phyloP scores from a whole-genome alignment of 2,329 filamentous ascomycete species.

The Phaeophleospora eucalypticola region DNA sequence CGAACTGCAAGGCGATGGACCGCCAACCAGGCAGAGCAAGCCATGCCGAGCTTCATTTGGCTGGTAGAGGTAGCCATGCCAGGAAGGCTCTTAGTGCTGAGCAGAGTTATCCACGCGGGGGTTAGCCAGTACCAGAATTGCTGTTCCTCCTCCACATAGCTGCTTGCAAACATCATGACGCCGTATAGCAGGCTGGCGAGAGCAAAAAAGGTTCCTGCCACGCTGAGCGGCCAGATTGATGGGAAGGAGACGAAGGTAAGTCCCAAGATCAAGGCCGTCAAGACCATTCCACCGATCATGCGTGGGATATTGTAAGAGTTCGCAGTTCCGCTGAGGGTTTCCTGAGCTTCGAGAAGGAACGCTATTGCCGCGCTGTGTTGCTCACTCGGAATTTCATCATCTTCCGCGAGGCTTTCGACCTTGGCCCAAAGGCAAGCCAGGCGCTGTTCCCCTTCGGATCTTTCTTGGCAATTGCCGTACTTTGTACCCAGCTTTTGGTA shows the following conservation, averaged over 20 bases:
- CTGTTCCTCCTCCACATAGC: conserved; percentile 96
- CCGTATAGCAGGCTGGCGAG: conserved; percentile 55
- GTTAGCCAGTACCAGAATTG: conserved; percentile 97
- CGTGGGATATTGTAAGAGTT: conserved; percentile 80
- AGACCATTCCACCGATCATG: conserved; percentile 48
- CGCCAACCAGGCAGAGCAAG: conserved; percentile 45
- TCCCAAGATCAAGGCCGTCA: conserved; percentile 42
- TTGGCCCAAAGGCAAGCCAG: conserved; percentile 26
- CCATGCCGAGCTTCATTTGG: conserved; percentile 9
- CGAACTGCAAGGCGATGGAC: conserved; percentile 64
- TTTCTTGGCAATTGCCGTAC: conserved; percentile 12
- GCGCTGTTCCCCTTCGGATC: conserved; percentile 16
- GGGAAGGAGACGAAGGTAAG: conserved; percentile 34
- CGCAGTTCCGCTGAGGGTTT: conserved; percentile 79
- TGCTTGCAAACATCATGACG: conserved; percentile 94
- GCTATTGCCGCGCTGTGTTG: conserved; percentile 18
- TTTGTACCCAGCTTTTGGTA: conserved; percentile 2
- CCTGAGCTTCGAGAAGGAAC: conserved; percentile 71
- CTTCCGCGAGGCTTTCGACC: conserved; percentile 2
- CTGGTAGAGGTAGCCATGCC: not conserved
- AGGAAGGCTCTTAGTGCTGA: conserved; percentile 26
- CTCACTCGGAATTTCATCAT: conserved; percentile 14
- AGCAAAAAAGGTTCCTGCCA: conserved; percentile 43
- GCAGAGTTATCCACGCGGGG: conserved; percentile 57
- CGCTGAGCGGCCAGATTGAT: conserved; percentile 34